phyloP scores from a whole-genome alignment of 768 basidiomycete genomes.

The Mycena sanguinolenta region DNA sequence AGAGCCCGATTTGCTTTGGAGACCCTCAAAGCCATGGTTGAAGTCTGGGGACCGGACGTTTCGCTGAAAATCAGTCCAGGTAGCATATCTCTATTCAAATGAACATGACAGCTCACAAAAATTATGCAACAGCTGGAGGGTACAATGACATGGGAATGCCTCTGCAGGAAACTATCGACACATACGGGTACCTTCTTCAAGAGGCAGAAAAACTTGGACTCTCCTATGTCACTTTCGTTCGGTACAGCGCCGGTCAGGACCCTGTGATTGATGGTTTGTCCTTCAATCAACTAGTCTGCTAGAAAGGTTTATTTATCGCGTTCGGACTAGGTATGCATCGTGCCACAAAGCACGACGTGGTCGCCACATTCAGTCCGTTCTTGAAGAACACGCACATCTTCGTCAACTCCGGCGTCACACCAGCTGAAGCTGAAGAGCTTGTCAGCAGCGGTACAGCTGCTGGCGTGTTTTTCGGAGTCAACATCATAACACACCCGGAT shows the following conservation, averaged over 20 bases:
- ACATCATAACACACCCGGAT: conserved; percentile 57
- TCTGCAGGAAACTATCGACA: conserved; percentile 40
- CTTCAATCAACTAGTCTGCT: background rate
- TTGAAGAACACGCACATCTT: conserved; percentile 54
- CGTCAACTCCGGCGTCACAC: conserved; percentile 53
- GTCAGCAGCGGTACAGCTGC: conserved; percentile 51
- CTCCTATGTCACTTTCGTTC: conserved; percentile 49
- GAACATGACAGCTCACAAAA: background rate
- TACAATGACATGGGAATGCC: conserved; percentile 38
- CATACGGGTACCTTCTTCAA: conserved; percentile 39
- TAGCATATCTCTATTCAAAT: conserved; percentile 29
- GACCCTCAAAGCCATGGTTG: conserved; percentile 45
- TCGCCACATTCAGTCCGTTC: conserved; percentile 51
- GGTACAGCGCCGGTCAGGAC: conserved; percentile 44
- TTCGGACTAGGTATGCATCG: conserved; percentile 49
- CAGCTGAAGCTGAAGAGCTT: conserved; percentile 54
- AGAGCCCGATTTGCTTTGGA: conserved; percentile 54
- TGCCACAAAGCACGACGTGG: conserved; percentile 54
- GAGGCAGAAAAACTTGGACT: conserved; percentile 36
- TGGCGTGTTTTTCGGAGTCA: conserved; percentile 53
- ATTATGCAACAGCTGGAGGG: background rate
- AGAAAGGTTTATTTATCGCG: no score
- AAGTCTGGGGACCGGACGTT: conserved; percentile 48
- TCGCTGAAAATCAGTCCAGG: conserved; percentile 49
- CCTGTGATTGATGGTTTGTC: conserved; percentile 48